phyloP scores from a whole-genome alignment of 202 grass and related monocot species.

The Setaria italica region DNA sequence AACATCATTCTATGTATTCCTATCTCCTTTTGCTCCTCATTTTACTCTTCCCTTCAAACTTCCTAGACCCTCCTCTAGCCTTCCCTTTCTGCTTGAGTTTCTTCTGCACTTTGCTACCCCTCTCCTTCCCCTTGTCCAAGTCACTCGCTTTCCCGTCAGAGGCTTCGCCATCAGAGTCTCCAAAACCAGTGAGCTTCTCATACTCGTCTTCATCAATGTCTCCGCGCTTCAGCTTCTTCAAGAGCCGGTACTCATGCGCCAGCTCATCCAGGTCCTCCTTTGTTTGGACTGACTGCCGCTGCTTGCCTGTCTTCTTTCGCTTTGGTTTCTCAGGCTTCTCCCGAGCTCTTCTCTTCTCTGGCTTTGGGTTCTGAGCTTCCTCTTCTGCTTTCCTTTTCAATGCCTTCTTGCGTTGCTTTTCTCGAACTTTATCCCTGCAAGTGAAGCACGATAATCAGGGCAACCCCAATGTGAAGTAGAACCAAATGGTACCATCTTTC shows the following conservation, averaged over 20 bases:
- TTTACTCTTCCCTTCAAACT: conserved; percentile 52
- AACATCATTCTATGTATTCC: conserved; percentile 14
- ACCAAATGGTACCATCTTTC: background rate
- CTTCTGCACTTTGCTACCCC: conserved; percentile 48
- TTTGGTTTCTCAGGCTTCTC: conserved; percentile 56
- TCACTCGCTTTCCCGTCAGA: conserved; percentile 25
- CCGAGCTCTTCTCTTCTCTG: conserved; percentile 54
- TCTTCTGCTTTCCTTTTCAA: conserved; percentile 79
- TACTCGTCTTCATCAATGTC: conserved; percentile 85
- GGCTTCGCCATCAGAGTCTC: conserved; percentile 51
- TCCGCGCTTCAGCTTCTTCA: conserved; percentile 91
- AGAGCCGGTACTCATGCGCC: conserved; percentile 70
- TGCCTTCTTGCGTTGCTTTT: conserved; percentile 86
- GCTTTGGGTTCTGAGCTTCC: conserved; percentile 53
- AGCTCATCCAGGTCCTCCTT: conserved; percentile 96
- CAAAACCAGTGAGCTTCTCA: conserved; percentile 81
- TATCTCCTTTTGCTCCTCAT: conserved; percentile 50
- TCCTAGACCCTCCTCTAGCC: conserved; percentile 46
- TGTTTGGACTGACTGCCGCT: conserved; percentile 75
- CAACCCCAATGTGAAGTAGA: background rate
- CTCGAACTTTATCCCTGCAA: conserved; percentile 82
- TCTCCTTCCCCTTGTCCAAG: conserved; percentile 48
- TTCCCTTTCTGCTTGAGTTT: conserved; percentile 62
- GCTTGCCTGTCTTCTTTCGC: conserved; percentile 85
- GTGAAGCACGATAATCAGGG: conserved; percentile 17